These are phyloP conservation scores for Macrophomina tecta DNA, from an alignment of 2,329 filamentous ascomycete species.

Conservation along the genomic window DNA sequence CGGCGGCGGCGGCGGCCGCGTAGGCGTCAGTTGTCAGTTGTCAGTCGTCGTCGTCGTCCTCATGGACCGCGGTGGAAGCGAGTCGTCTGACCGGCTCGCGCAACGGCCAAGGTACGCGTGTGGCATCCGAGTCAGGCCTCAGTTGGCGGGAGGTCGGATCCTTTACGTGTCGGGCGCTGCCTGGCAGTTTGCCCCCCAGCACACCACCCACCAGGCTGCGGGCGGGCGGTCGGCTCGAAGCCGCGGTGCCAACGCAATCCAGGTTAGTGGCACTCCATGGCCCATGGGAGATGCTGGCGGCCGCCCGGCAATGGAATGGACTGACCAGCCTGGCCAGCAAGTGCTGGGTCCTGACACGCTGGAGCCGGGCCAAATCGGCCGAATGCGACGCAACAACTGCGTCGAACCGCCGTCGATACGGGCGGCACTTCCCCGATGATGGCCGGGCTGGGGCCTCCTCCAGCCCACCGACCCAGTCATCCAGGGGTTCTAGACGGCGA, in stretches of 20 bases:
- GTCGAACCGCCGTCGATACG: slow-evolving; percentile 15
- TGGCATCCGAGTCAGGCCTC: slow-evolving; percentile 14
- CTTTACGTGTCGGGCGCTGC: slow-evolving; percentile 23
- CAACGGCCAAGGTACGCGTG: slow-evolving; percentile 19
- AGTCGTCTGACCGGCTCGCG: slow-evolving; percentile 20
- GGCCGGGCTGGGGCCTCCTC: slow-evolving; percentile 6
- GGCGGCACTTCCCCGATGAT: slow-evolving; percentile 15
- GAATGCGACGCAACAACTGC: slow-evolving; percentile 15
- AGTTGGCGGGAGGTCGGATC: background rate
- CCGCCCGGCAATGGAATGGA: slow-evolving; percentile 18
- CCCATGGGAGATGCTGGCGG: slow-evolving; percentile 13
- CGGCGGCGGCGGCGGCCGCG: background rate
- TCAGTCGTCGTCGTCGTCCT: no score
- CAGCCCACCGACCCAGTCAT: background rate
- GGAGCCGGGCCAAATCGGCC: slow-evolving; percentile 10
- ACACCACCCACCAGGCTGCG: slow-evolving; percentile 3
- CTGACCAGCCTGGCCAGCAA: slow-evolving; percentile 13
- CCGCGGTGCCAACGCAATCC: slow-evolving; percentile 19
- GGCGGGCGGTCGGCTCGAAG: slow-evolving; percentile 23
- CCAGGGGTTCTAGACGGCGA: slow-evolving; percentile 11
- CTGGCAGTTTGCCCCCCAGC: slow-evolving; percentile 13
- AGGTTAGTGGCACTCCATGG: slow-evolving; percentile 8
- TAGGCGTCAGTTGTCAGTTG: no score
- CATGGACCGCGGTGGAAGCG: background rate
- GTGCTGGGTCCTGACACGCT: slow-evolving; percentile 11